Evolutionary conservation across 345 rosid genomes (phyloP).

Genomic region (Dipteronia sinensis): DNA sequence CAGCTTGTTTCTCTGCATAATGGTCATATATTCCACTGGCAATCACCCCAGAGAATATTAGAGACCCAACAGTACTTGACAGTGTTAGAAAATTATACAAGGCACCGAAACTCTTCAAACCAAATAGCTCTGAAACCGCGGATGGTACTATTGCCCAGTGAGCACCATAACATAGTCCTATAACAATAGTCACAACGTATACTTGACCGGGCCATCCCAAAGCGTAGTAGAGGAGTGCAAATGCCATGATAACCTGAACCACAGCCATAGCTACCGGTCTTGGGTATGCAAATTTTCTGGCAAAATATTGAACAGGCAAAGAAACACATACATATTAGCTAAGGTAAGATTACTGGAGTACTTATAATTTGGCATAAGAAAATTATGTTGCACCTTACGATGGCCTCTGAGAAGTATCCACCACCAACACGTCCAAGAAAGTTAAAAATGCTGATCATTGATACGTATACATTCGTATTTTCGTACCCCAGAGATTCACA

Average conservation of each 20-base stretch:
- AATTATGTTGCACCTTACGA: constrained; percentile 52
- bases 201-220: constrained; percentile 67
- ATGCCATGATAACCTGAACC: constrained; percentile 63
- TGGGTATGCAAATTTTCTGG: constrained; percentile 61
- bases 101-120: constrained; percentile 72
- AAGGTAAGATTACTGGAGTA: neutral
- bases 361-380: neutral
- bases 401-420: constrained; percentile 82
- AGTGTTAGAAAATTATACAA: constrained; percentile 66
- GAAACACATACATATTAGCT: constrained; percentile 2
- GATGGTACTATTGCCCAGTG: constrained; percentile 71
- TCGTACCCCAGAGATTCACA: constrained; percentile 65
- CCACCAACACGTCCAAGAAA: constrained; percentile 93
- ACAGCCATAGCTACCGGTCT: constrained; percentile 67
- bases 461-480: constrained; percentile 64
- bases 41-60: constrained; percentile 71
- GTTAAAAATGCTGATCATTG: constrained; percentile 86
- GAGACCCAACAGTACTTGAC: constrained; percentile 66
- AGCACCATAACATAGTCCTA: constrained; percentile 68
- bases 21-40: constrained; percentile 77
- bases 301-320: neutral
- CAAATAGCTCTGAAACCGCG: constrained; percentile 68
- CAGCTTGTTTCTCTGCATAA: constrained; percentile 64
- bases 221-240: constrained; percentile 61
- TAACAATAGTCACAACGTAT: constrained; percentile 56